Base-by-base conservation (phyloP, 169 alveolate species). In the Plasmodium billcollinsi region DNA sequence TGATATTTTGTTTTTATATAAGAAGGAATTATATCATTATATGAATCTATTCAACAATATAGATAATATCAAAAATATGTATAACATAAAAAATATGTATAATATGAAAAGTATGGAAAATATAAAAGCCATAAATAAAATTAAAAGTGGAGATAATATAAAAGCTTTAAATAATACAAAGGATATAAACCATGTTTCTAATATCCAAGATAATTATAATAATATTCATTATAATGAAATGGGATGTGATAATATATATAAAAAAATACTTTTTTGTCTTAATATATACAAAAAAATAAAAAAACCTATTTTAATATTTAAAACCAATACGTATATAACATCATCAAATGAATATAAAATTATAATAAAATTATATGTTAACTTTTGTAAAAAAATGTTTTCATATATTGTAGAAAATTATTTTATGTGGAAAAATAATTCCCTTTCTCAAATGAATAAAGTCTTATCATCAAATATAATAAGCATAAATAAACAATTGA, bases 301-400 rank as follows among this genome's bases (percentile, higher is more conserved):
- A 63, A 67, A 39, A 39, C 91, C 91, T 56, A 83, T 83, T 39
- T 43, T 83, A 69, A 83, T 83, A 69, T 83, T 83, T 62, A 83
- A 83, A 70, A 63, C 54, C 21, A 83, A 83, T 83, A 83, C 18
- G 18, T 83, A 83, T 26, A 83, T 83, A n/a, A 83, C 91, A 21
- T 49, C 80, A 39, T 83, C 91, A 45, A 83, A 83, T 58, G 91
- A 83, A 26, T 83, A 83, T n/a, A 83, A 83, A 69, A 83, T 69
- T 56, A 83, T 83, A n/a, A 65, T 83, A 24, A 83, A 83, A 15
- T 61, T 83, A 50, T 83, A 83, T 62, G 56, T 83, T 29, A 83
- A 69, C 65, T 83, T 83, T 69, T 83, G 91, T 63, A 83, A 83
- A 83, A 83, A 69, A 83, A 69, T 83, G 80, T 83, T 83, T 18